A percentile compares a stretch with the other conserved stretches of the same genome.
These are phyloP conservation scores for Curvularia verruculosa DNA, from an alignment of 2,329 filamentous ascomycete species.

Conservation along the genomic window DNA sequence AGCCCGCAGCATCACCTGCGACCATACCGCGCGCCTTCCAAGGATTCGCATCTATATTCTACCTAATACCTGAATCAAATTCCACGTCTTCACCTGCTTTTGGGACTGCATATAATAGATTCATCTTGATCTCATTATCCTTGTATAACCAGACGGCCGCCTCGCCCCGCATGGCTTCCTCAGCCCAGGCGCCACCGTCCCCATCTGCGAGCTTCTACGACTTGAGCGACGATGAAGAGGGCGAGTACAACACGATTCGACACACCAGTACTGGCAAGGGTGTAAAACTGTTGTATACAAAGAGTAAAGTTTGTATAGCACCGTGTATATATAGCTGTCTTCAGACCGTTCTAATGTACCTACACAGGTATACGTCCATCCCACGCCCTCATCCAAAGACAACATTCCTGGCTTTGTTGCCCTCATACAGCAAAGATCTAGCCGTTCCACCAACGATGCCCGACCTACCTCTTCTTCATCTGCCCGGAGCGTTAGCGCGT, in stretches of 20 bases:
- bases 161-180: conserved; percentile 42
- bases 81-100: background rate
- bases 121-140: conserved; percentile 3
- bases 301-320: conserved; percentile 77
- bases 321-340: background rate
- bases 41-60: conserved; percentile 10
- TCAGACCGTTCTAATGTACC: conserved; percentile 5
- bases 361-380: conserved; percentile 90
- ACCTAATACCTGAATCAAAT: background rate
- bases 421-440: conserved; percentile 82
- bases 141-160: conserved; percentile 4
- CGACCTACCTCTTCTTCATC: conserved; percentile 52
- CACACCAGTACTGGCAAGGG: conserved; percentile 77
- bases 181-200: conserved; percentile 60
- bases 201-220: conserved; percentile 91
- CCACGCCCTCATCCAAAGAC: conserved; percentile 89
- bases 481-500: conserved; percentile 57
- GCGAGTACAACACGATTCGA: conserved; percentile 91
- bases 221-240: conserved; percentile 94
- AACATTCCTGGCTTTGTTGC: conserved; percentile 95
- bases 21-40: conserved; percentile 6
- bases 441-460: conserved; percentile 34
- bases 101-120: background rate
- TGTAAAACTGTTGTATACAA: conserved; percentile 92
- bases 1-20: conserved; percentile 27